phyloP scores from a whole-genome alignment of 345 rosid species.

The Brassica incana region DNA sequence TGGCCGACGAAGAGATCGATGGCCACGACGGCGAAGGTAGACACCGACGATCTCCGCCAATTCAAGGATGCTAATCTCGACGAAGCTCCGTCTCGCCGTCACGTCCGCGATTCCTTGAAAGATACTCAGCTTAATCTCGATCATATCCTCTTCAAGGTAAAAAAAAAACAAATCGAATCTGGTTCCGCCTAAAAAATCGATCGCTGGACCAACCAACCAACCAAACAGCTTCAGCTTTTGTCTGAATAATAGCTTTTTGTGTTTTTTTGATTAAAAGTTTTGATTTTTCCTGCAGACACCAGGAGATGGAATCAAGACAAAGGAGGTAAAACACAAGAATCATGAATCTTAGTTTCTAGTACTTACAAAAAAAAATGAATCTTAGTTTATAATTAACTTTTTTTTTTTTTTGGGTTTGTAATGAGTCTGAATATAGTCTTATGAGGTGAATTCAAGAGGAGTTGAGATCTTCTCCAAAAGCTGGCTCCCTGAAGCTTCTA shows the following conservation, averaged over 20 bases:
- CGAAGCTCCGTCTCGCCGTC: constrained; percentile 68
- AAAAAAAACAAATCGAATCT: not conserved
- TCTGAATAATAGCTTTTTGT: not conserved
- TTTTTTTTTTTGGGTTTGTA: not conserved
- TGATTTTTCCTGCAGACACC: constrained; percentile 56
- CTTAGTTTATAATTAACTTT: not conserved
- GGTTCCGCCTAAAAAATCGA: not conserved
- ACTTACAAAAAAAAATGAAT: too few relatives aligned
- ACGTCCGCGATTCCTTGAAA: constrained; percentile 78
- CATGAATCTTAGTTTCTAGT: constrained; percentile 19
- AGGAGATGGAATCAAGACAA: constrained; percentile 56
- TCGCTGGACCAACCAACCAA: not conserved
- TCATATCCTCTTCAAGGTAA: constrained; percentile 85
- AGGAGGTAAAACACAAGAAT: constrained; percentile 56
- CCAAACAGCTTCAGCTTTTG: constrained; percentile 4
- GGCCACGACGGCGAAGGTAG: constrained; percentile 46
- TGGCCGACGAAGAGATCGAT: constrained; percentile 36
- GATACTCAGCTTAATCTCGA: constrained; percentile 72
- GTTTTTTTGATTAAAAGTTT: not conserved
- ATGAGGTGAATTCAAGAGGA: constrained; percentile 82
- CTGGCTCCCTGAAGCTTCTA: constrained; percentile 71
- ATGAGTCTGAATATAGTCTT: constrained; percentile 51
- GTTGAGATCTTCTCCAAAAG: constrained; percentile 78
- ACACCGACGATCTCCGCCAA: constrained; percentile 55
- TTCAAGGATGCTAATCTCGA: constrained; percentile 66